Evolutionary conservation across 495 filamentous ascomycete species (phyloP).

Genomic region (Tuber brumale): DNA sequence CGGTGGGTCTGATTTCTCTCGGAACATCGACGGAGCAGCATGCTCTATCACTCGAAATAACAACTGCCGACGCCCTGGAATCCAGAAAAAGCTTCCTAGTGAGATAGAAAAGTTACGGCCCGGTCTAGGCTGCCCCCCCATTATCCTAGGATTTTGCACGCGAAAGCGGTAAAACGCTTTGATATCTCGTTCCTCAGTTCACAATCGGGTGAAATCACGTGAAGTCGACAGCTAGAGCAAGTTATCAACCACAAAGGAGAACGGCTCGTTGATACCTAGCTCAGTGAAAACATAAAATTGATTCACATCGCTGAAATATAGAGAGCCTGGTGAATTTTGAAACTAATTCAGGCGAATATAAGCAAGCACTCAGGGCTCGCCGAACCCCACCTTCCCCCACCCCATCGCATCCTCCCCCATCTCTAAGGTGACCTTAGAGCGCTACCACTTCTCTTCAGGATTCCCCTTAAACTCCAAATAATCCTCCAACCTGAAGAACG

Average conservation of each 20-base stretch:
- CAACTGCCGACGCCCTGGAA: background rate
- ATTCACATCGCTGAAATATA: background rate
- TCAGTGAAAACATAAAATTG: background rate
- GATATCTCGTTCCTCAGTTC: background rate
- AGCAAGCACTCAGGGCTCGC: background rate
- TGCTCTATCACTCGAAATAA: background rate
- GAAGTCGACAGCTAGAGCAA: background rate
- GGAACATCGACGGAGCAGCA: background rate
- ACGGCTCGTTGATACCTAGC: background rate
- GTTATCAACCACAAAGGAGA: background rate
- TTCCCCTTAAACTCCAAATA: slow-evolving; percentile 40
- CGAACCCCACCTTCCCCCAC: background rate
- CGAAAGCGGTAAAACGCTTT: background rate
- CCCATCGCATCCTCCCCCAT: background rate
- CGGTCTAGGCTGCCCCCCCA: background rate
- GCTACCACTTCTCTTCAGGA: slow-evolving; percentile 41
- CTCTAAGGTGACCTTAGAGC: background rate
- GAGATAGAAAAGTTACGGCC: background rate
- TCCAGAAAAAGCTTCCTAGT: background rate
- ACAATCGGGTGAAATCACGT: background rate
- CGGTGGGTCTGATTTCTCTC: background rate
- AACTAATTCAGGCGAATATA: background rate
- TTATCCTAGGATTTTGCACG: background rate
- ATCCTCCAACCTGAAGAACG: slow-evolving; percentile 40
- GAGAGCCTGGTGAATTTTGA: background rate